These are phyloP conservation scores for Colletotrichum theobromicola DNA, from an alignment of 2,329 filamentous ascomycete genomes.

Conservation along the genomic window DNA sequence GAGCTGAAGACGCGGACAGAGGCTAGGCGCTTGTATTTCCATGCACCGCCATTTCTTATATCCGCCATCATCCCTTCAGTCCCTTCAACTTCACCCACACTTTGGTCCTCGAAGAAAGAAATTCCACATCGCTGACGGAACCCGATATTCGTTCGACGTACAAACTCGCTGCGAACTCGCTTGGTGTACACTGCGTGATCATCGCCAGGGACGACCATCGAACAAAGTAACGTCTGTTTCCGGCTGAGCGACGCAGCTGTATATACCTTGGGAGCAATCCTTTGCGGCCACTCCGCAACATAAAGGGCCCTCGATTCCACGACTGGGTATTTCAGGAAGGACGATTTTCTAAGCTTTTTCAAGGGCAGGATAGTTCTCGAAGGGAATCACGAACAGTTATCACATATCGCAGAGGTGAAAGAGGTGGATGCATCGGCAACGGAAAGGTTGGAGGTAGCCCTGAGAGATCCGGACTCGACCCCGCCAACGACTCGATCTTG, in stretches of 20 bases:
- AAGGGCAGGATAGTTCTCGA: not conserved
- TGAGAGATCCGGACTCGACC: not conserved
- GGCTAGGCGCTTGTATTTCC: not conserved
- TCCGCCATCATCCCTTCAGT: not conserved
- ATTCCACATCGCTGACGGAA: not conserved
- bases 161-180: not conserved
- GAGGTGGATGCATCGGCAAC: not conserved
- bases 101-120: not conserved
- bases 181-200: not conserved
- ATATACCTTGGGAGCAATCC: not conserved
- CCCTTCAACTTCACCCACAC: not conserved
- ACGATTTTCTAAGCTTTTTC: rapidly evolving
- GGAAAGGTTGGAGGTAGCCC: not conserved
- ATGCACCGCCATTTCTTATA: not conserved
- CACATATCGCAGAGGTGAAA: not conserved
- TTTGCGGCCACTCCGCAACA: not conserved
- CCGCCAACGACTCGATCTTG: not conserved
- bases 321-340: not conserved
- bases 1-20: not conserved
- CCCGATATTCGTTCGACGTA: not conserved
- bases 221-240: not conserved
- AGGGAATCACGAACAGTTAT: not conserved
- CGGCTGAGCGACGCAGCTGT: not conserved
- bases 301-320: not conserved
- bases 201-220: not conserved